A percentile compares a stretch with the other conserved stretches of the same genome.
These are phyloP conservation scores for Sordariomycetes sp. DNA, from an alignment of 2,329 filamentous ascomycete genomes.

Conservation along the genomic window DNA sequence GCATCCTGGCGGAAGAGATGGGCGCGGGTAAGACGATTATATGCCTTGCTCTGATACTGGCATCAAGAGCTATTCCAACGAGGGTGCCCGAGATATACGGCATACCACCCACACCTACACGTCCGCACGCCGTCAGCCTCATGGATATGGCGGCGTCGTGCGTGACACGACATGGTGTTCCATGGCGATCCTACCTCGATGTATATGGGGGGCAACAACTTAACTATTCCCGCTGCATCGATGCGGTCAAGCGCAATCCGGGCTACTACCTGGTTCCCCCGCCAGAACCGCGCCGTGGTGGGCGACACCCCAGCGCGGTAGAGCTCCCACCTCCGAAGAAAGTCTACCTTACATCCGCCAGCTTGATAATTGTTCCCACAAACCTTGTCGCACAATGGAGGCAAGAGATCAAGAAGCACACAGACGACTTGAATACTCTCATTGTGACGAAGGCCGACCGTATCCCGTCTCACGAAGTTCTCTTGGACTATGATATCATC, in stretches of 20 bases:
- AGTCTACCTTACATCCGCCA: slow-evolving; percentile 59
- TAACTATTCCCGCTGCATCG: slow-evolving; percentile 43
- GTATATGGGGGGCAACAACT: slow-evolving; percentile 26
- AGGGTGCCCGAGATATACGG: slow-evolving; percentile 54
- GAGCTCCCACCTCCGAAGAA: slow-evolving; percentile 24
- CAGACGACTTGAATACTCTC: slow-evolving; percentile 54
- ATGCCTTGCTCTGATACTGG: slow-evolving; percentile 66
- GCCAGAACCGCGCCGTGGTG: slow-evolving; percentile 22
- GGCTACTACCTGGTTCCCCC: slow-evolving; percentile 49
- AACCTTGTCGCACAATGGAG: slow-evolving; percentile 83
- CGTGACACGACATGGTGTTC: slow-evolving; percentile 55
- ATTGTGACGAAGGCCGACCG: slow-evolving; percentile 44
- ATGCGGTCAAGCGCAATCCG: slow-evolving; percentile 46
- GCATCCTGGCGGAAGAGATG: slow-evolving; percentile 76
- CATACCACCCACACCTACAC: slow-evolving; percentile 24
- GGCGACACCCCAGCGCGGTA: slow-evolving; percentile 8
- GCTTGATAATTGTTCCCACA: slow-evolving; percentile 70
- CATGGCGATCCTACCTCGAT: slow-evolving; percentile 61
- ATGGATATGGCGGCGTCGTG: slow-evolving; percentile 67
- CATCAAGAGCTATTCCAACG: slow-evolving; percentile 62
- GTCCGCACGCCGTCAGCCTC: slow-evolving; percentile 48
- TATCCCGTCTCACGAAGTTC: slow-evolving; percentile 47
- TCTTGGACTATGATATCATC: slow-evolving; percentile 65
- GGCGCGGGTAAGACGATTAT: slow-evolving; percentile 83
- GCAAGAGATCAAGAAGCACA: slow-evolving; percentile 72